Evolutionary conservation across 257 asterid species (phyloP).

Genomic region (Forsythia viridissima): DNA sequence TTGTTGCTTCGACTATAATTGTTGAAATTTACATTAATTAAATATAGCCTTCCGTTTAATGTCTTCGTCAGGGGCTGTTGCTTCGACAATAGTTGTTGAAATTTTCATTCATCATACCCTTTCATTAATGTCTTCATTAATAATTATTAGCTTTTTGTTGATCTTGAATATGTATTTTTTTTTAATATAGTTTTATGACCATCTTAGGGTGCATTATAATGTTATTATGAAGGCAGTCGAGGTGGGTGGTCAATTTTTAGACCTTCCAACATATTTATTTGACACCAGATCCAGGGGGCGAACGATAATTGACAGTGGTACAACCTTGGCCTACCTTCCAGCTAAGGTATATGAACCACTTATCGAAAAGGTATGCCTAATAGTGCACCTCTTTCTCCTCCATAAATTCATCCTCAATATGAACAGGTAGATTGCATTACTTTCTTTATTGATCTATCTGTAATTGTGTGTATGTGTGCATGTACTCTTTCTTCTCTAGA

Average conservation of each 20-base stretch:
- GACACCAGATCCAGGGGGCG: slow-evolving; percentile 37
- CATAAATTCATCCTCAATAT: neutral
- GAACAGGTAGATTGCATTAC: neutral
- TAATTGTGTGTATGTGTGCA: neutral
- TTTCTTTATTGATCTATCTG: neutral
- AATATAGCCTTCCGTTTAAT: neutral
- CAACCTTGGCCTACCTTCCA: slow-evolving; percentile 73
- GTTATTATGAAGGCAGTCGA: slow-evolving; percentile 51
- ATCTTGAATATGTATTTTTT: slow-evolving; percentile 2
- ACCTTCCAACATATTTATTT: slow-evolving; percentile 41
- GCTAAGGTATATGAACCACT: slow-evolving; percentile 42
- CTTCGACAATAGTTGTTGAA: neutral
- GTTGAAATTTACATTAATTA: no score
- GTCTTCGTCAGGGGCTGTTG: neutral
- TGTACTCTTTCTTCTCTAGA: slow-evolving; percentile 27
- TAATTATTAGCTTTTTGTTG: neutral
- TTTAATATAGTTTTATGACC: slow-evolving; percentile 27
- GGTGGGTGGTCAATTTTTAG: slow-evolving; percentile 48
- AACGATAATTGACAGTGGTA: slow-evolving; percentile 67
- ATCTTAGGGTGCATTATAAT: slow-evolving; percentile 61
- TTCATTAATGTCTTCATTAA: neutral
- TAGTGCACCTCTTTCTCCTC: neutral
- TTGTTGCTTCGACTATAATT: no score
- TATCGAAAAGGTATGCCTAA: slow-evolving; percentile 37
- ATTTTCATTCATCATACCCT: neutral